These are phyloP conservation scores for Irpex rosettiformis DNA, from an alignment of 1,284 basidiomycete genomes.

Conservation along the genomic window DNA sequence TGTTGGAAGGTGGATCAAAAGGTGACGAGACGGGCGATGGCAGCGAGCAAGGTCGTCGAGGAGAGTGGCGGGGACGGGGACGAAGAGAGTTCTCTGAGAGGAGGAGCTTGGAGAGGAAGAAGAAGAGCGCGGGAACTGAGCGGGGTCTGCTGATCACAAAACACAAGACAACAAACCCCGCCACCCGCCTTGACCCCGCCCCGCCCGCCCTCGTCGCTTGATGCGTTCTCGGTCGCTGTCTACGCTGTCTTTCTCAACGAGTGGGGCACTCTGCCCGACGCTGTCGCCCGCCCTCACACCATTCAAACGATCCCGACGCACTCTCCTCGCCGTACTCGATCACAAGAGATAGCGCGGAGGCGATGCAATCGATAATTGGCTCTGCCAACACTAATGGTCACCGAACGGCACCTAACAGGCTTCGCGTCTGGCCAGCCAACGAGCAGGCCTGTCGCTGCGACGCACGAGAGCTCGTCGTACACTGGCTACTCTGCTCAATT, in stretches of 20 bases:
- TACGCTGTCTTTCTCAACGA: background rate
- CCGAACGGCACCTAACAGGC: too few relatives aligned
- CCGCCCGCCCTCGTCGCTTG: background rate
- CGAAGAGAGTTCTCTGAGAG: background rate
- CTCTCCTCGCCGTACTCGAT: background rate
- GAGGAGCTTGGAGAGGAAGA: slow-evolving; percentile 15
- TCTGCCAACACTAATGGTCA: too few relatives aligned
- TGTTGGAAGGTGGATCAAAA: background rate
- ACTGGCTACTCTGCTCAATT: too few relatives aligned
- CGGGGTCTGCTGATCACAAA: slow-evolving; percentile 18
- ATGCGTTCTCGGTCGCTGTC: background rate
- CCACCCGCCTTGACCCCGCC: background rate
- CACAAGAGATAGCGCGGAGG: background rate
- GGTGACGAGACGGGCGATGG: background rate
- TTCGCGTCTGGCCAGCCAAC: too few relatives aligned
- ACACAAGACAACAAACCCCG: slow-evolving; percentile 13
- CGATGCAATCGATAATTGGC: background rate
- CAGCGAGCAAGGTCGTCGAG: background rate
- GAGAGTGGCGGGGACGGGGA: slow-evolving; percentile 5
- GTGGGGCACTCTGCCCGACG: background rate
- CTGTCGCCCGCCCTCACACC: background rate
- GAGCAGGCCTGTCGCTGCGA: too few relatives aligned
- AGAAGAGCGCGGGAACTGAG: slow-evolving; percentile 12
- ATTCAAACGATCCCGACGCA: background rate
- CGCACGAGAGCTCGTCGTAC: too few relatives aligned